A percentile compares a stretch with the other conserved stretches of the same genome.
These are phyloP conservation scores for Diplodia seriata DNA, from an alignment of 2,329 filamentous ascomycete species.

Conservation along the genomic window DNA sequence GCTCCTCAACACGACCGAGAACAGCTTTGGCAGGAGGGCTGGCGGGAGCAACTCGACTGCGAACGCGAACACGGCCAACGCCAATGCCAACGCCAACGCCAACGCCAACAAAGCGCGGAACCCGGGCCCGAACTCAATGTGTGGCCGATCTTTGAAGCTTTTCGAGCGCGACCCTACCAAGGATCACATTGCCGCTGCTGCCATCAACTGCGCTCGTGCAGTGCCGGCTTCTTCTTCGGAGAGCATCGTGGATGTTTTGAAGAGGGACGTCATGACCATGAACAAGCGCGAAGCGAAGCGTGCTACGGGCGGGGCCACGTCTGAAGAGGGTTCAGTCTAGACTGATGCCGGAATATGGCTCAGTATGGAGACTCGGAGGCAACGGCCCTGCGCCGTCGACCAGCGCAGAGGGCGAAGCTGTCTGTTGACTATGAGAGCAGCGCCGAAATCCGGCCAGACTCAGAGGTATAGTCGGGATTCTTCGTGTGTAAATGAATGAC, in stretches of 20 bases:
- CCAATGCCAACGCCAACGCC: neutral
- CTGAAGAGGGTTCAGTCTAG: neutral
- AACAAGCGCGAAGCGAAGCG: neutral
- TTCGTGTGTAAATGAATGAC: neutral
- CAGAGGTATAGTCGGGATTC: neutral
- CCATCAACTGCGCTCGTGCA: constrained; percentile 20
- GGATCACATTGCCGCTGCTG: constrained; percentile 9
- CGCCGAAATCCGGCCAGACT: neutral
- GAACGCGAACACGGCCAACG: neutral
- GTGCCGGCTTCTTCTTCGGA: constrained; percentile 12
- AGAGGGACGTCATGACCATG: constrained; percentile 21
- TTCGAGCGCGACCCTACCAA: constrained; percentile 7
- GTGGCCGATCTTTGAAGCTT: constrained; percentile 9
- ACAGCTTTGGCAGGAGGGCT: neutral
- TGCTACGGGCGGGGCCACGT: neutral
- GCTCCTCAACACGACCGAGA: neutral
- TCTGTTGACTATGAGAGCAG: neutral
- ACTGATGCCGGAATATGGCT: neutral
- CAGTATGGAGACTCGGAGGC: neutral
- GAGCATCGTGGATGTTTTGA: constrained; percentile 15
- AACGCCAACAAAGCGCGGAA: neutral
- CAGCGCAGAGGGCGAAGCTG: constrained; percentile 8
- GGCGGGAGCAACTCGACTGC: neutral
- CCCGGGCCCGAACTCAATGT: constrained; percentile 3
- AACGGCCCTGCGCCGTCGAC: neutral